Evolutionary conservation across 176 grass and related monocot species (phyloP), one percentile per base, ranked within the genome.

Genomic region (Rhynchospora breviuscula): DNA sequence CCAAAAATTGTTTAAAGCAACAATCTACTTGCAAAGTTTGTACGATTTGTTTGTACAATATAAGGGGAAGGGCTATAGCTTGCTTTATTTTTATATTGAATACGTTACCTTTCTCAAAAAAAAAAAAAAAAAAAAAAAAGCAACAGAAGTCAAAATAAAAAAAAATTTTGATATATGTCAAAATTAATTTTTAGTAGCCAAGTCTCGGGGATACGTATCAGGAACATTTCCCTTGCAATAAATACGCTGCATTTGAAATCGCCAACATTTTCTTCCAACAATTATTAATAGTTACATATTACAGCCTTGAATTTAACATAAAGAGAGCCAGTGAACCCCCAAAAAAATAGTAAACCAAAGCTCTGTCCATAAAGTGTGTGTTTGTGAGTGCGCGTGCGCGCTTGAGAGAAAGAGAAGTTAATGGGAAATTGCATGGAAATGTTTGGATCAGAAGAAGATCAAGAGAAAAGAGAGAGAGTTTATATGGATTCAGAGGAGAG

Each of bases 371-470:
- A 46, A 45, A 71, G 22, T 54, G 72, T 76, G 72, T 76, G 47
- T 19, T 76, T 76, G 21, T 54, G 48, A 76, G 19, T 22, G 21
- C 0, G 46, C 26, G 5, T 81, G 11, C 35, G 15, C 15, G 53
- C 18, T 5, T 57, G 31, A 66, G 54, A 63, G 67, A 46, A 29
- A 46, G 25, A 84, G 51, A 62, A 57, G 58, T 11, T 11, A 29
- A 86, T 86, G 73, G 74, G 74, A 44, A 86, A 86, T n/a, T 86
- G 84, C 62, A 86, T 86, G 53, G 48, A 79, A 44, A n/a, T 43
- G 59, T 52, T 35, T 79, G 75, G 46, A 86, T 58, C 46, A 86
- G 69, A 54, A 9, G 8, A 85, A 63, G 72, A 86, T 31, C 26
- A 56, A 43, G 22, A 54, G 10, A 22, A 70, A 80, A 43, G 46